Evolutionary conservation across 202 grass and related monocot genomes (phyloP), one percentile per base, ranked within the genome.

Genomic region (Zizania palustris): DNA sequence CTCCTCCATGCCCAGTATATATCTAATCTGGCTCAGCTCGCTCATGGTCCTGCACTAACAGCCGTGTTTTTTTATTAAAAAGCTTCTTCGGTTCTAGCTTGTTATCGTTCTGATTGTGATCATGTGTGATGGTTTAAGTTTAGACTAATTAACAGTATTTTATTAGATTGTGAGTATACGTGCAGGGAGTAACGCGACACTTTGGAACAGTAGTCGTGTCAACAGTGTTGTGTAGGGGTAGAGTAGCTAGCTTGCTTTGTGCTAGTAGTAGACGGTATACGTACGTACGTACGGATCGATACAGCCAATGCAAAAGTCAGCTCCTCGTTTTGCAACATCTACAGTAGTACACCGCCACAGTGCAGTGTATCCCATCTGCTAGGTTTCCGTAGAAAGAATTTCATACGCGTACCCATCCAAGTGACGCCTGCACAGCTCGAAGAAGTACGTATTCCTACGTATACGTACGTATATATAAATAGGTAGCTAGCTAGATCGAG

Each of bases 311-410:
- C n/a, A 53, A 53, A 53, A 53, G 39, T 44, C 53, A 1, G n/a
- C 13, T 53, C 37, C 4, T 73, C n/a, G 36, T 33, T 73, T 60
- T 73, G 37, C 7, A 44, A 39, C 45, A 76, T 41, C 35, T 55
- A 43, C 35, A 43, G 34, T 11, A n/a, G n/a, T n/a, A n/a, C n/a
- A 10, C 35, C 39, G 45, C 60, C 73, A 16, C 34, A 48, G 49
- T 53, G 28, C 34, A 48, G 49, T 53, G 28, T 28, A 18, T 53
- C 50, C 5, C n/a, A 53, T 18, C 49, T 51, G 5, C 28, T 48
- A 7, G 16, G 2, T 18, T 53, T 18, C 50, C 7, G 6, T 53
- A 3, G 16, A 53, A 53, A 53, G 5, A 28, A 53, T 53, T 51
- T 16, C 44, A 45, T 45, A 45, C 44, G 44, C 44, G 44, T 12